phyloP scores from a whole-genome alignment of 2,329 filamentous ascomycete species.

The Paecilomyces dactylethromorphus region DNA sequence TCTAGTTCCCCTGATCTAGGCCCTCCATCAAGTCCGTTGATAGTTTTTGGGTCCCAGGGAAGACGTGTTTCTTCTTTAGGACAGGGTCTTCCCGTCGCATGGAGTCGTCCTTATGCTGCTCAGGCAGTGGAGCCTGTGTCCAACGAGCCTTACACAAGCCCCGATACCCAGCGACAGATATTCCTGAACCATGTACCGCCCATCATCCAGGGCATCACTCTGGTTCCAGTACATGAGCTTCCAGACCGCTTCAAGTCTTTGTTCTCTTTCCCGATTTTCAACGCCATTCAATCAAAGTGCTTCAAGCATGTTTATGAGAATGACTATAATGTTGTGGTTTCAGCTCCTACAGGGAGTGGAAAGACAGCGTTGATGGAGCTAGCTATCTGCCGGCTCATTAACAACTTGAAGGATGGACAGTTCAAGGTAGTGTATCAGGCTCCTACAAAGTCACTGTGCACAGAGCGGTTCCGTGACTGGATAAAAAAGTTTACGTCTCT shows the following conservation, averaged over 20 bases:
- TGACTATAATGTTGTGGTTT: conserved; percentile 70
- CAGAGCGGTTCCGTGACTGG: conserved; percentile 73
- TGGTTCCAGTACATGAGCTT: conserved; percentile 54
- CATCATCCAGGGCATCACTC: conserved; percentile 52
- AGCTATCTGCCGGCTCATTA: conserved; percentile 67
- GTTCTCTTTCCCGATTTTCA: conserved; percentile 71
- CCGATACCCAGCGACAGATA: conserved; percentile 10
- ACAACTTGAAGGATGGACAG: conserved; percentile 48
- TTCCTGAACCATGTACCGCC: conserved; percentile 32
- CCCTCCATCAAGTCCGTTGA: conserved; percentile 25
- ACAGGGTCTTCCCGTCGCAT: not conserved
- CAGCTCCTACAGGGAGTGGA: conserved; percentile 77
- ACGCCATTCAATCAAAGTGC: conserved; percentile 75
- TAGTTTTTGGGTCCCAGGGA: conserved; percentile 15
- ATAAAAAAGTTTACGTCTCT: conserved; percentile 63
- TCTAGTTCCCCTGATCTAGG: conserved; percentile 23
- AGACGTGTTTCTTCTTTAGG: not conserved
- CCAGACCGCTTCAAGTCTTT: conserved; percentile 63
- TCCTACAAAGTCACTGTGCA: conserved; percentile 75
- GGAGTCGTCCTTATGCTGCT: conserved; percentile 4
- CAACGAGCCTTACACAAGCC: not conserved
- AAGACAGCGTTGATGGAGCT: conserved; percentile 79
- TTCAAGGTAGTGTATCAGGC: conserved; percentile 84
- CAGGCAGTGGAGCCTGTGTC: not conserved
- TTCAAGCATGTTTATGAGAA: conserved; percentile 61